Percentiles rank a stretch among this genome's conserved stretches.
phyloP scores from a whole-genome alignment of 306 rosid genomes.

The Gastrolobium bilobum region DNA sequence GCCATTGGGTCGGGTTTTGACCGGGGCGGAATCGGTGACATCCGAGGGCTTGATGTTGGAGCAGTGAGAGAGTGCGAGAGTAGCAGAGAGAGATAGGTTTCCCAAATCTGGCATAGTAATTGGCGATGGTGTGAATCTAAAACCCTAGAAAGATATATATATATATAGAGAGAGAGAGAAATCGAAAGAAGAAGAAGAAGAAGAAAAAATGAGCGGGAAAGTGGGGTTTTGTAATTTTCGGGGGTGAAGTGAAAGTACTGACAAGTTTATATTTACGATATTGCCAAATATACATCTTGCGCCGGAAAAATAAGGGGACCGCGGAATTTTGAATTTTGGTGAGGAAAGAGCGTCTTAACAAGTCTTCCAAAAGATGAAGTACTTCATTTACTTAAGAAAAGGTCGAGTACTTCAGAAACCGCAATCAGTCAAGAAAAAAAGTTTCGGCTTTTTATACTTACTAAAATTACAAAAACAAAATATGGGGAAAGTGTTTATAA shows the following conservation, averaged over 20 bases:
- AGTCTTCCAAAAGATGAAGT: background rate
- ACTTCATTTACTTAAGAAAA: too few relatives aligned
- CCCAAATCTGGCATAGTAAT: conserved; percentile 78
- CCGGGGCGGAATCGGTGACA: conserved; percentile 35
- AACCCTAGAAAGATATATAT: conserved; percentile 43
- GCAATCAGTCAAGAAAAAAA: too few relatives aligned
- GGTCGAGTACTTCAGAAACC: too few relatives aligned
- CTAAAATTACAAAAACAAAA: too few relatives aligned
- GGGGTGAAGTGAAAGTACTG: conserved; percentile 17
- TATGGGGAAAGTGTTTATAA: too few relatives aligned
- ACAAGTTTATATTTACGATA: background rate
- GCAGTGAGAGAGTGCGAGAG: conserved; percentile 54
- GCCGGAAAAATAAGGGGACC: background rate
- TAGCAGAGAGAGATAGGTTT: conserved; percentile 61
- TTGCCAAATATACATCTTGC: background rate
- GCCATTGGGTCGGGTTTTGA: conserved; percentile 48
- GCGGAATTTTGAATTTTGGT: conserved; percentile 37
- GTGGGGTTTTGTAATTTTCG: conserved; percentile 41
- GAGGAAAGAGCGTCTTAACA: background rate
- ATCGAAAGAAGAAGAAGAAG: background rate
- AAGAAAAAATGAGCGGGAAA: conserved; percentile 50
- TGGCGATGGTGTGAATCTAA: background rate
- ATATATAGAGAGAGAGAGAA: background rate
- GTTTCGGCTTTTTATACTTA: too few relatives aligned
- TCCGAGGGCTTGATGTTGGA: conserved; percentile 56